Base-by-base conservation (phyloP, 140 eudicot species). In the Senecio squalidus region DNA sequence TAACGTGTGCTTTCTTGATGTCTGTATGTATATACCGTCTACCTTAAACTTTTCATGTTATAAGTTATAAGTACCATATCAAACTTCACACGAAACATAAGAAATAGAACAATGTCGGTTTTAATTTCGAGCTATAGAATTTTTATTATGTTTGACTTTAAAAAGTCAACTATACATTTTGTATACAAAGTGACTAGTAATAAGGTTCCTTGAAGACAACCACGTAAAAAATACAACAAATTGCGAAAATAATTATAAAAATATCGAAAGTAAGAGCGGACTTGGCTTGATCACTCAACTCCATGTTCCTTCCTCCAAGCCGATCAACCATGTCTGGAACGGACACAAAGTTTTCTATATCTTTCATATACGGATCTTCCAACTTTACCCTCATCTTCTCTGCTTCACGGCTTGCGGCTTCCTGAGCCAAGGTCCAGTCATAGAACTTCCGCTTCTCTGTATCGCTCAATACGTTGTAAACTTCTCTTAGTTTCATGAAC, bases 341-440 rank as follows among this genome's bases (percentile, higher is more conserved):
- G 7, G 97, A 78, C 55, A 62, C 81, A 10, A 22, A 82, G n/a
- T 80, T 80, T 64, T 75, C 76, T 1, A 89, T 47, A 23, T 89
- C 89, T 67, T 80, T 67, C 80, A 80, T 75, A 76, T 82, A 85
- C 4, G 97, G 97, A 49, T 89, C 97, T 46, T 80, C 80, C 47
- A 89, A 55, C 69, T 71, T 85, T 51, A 85, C 79, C 76, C 89
- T 82, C 95, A 85, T 75, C 49, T 73, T 89, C 76, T 82, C 93
- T 15, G 97, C 89, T 78, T 85, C 89, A 3, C 84, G 81, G 64
- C 97, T 89, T 4, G 93, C 95, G 0, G 88, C 78, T 67, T 89
- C 97, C 59, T 89, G 97, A 47, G 97, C 95, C 55, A 89, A 71
- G 10, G 97, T 85, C 97, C 97, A 89, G 52, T 89, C 95, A 10